A percentile compares a stretch with the other conserved stretches of the same genome.
phyloP scores from a whole-genome alignment of 441 rosid species.

The Adansonia gregorii region DNA sequence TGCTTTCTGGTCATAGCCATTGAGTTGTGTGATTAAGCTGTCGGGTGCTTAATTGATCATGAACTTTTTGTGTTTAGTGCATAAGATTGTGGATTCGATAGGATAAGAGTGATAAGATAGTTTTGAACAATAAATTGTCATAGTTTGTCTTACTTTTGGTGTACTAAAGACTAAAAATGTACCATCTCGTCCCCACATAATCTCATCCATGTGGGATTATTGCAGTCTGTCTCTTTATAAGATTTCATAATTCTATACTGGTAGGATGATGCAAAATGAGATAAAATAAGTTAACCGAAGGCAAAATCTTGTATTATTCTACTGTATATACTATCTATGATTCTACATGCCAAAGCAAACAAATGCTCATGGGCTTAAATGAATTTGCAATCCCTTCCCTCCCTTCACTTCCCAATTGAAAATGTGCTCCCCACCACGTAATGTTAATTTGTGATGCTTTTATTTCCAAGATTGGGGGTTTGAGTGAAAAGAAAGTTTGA shows the following conservation, averaged over 20 bases:
- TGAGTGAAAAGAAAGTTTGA: neutral
- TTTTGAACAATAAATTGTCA: neutral
- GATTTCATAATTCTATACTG: neutral
- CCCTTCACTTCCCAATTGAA: neutral
- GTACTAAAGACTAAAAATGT: neutral
- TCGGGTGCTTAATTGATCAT: neutral
- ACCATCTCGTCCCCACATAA: no score
- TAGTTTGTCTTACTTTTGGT: neutral
- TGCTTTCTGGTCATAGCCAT: constrained; percentile 6
- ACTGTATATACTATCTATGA: neutral
- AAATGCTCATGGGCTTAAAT: neutral
- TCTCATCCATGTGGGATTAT: neutral
- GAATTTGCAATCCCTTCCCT: neutral
- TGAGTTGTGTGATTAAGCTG: neutral
- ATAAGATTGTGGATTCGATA: neutral
- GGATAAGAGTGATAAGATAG: neutral
- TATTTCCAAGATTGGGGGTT: neutral
- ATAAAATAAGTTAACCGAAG: neutral
- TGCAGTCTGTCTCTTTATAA: neutral
- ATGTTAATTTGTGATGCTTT: constrained; percentile 3
- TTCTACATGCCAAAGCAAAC: neutral
- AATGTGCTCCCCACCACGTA: neutral
- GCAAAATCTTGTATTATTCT: neutral
- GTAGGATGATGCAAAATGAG: neutral
- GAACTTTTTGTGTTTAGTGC: neutral